Evolutionary conservation across 768 basidiomycete genomes (phyloP), one percentile per base, ranked within the genome.

Genomic region (Fistulinella prunicolor): DNA sequence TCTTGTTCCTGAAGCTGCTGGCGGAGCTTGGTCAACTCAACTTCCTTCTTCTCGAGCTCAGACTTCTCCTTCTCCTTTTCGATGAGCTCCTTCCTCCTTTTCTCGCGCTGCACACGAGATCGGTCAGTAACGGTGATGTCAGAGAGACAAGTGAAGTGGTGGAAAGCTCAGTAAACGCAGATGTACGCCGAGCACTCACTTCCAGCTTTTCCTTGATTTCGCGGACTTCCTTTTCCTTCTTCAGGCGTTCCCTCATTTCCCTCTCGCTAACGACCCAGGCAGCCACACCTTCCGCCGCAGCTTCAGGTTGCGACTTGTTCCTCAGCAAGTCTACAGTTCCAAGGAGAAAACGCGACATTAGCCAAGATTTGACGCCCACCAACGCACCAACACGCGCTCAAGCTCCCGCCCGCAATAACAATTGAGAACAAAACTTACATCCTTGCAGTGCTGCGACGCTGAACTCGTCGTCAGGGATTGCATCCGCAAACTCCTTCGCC

Each of bases 381-480:
- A 49, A 63, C 47, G 50, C 59, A 53, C 58, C 59, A 49, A 56
- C 36, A 30, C 35, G 46, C 45, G 47, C 53, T 53, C 59, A 55
- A 59, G 44, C 36, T 43, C 17, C 22, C 17, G 44, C 35, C 24
- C 30, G 42, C 45, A 47, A 50, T 35, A 36, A 50, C 51, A 44
- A 56, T 52, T 49, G 56, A 54, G 39, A 52, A 45, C 20, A 59
- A 29, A 13, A 83, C 87, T 79, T 65, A 89, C 87, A 93, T 65
- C 90, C 92, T 70, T 94, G 92, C 45, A 96, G 73, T 47, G 89
- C 86, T 17, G 93, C 92, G 46, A 94, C 87, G 60, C 87, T 89
- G 62, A 94, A 90, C 70, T 89, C 86, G 34, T 86, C 83, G 30
- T 91, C 86, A 0, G 93, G 90, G 19, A 94, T 82, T 20, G 80